Evolutionary conservation across 768 basidiomycete species (phyloP).

Genomic region (Lactifluus volemus): DNA sequence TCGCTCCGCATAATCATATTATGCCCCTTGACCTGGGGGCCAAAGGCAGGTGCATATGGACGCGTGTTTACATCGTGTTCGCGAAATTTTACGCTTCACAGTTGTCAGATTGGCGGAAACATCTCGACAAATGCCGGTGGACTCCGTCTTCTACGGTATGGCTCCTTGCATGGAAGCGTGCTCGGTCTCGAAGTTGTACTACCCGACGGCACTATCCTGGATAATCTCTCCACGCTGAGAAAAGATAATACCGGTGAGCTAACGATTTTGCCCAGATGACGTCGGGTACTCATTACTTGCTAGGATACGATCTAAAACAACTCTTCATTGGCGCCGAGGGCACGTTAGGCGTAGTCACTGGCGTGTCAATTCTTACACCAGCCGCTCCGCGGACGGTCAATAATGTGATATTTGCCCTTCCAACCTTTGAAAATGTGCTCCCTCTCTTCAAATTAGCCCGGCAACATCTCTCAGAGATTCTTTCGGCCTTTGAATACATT

Average conservation of each 20-base stretch:
- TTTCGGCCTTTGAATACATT: conserved; percentile 96
- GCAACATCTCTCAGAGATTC: conserved; percentile 80
- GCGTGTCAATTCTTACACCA: conserved; percentile 88
- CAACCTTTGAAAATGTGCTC: conserved; percentile 79
- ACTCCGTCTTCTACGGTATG: conserved; percentile 88
- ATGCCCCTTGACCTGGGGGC: conserved; percentile 96
- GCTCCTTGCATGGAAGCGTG: conserved; percentile 89
- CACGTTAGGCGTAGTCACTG: conserved; percentile 92
- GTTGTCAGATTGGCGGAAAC: conserved; percentile 98
- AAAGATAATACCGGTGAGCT: conserved; percentile 92
- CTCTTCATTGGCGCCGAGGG: conserved; percentile 97
- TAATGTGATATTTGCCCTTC: conserved; percentile 86
- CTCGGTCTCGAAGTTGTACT: conserved; percentile 94
- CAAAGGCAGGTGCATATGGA: conserved; percentile 68
- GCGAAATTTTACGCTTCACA: conserved; percentile 24
- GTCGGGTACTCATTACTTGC: conserved; percentile 23
- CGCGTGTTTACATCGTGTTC: background rate
- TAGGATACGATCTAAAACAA: conserved; percentile 94
- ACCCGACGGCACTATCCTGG: conserved; percentile 86
- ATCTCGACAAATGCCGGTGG: conserved; percentile 97
- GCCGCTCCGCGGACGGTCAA: conserved; percentile 74
- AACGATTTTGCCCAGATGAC: background rate
- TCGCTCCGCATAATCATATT: conserved; percentile 83
- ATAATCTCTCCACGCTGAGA: conserved; percentile 80
- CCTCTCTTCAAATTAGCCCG: conserved; percentile 79